Conservation (phyloP, 805 yeast species). For the Hanseniaspora lindneri region DNA sequence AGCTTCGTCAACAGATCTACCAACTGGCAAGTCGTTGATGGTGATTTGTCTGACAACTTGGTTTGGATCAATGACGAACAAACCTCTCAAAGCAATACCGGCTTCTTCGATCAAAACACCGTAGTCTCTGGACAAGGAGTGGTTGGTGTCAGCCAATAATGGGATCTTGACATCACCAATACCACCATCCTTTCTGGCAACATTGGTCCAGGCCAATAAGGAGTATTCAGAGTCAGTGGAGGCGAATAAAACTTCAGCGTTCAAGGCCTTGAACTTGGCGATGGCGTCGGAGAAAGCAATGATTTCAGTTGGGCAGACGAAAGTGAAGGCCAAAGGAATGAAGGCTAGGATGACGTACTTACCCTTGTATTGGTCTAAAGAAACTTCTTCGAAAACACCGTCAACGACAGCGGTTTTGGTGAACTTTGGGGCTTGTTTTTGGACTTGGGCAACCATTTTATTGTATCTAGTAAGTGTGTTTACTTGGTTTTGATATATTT, state of each 20-base stretch:
- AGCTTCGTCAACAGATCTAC: slow-evolving; percentile 97
- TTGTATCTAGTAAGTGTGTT: too few relatives aligned
- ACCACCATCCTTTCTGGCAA: slow-evolving; percentile 95
- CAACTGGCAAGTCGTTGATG: slow-evolving; percentile 97
- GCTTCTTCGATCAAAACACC: slow-evolving; percentile 95
- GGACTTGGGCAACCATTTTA: slow-evolving; percentile 76
- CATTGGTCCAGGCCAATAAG: slow-evolving; percentile 95
- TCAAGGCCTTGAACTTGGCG: slow-evolving; percentile 76
- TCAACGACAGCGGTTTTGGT: slow-evolving; percentile 94
- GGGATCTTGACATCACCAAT: slow-evolving; percentile 92
- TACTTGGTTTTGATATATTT: not conserved
- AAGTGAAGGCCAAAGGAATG: slow-evolving; percentile 98
- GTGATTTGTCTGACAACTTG: slow-evolving; percentile 93
- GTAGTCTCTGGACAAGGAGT: slow-evolving; percentile 84
- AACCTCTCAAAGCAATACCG: slow-evolving; percentile 96
- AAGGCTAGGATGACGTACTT: slow-evolving; percentile 95
- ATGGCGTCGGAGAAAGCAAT: slow-evolving; percentile 96
- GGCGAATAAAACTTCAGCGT: slow-evolving; percentile 82
- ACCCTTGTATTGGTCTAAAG: slow-evolving; percentile 92
- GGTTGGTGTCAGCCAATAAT: slow-evolving; percentile 93
- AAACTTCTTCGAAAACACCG: slow-evolving; percentile 89
- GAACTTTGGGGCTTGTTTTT: slow-evolving; percentile 94
- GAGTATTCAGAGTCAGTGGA: slow-evolving; percentile 98
- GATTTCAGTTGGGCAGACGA: slow-evolving; percentile 98
- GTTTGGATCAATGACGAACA: slow-evolving; percentile 93